Evolutionary conservation across 148 eudicot genomes (phyloP), one percentile per base, ranked within the genome.

Genomic region (Heliosperma pusillum): DNA sequence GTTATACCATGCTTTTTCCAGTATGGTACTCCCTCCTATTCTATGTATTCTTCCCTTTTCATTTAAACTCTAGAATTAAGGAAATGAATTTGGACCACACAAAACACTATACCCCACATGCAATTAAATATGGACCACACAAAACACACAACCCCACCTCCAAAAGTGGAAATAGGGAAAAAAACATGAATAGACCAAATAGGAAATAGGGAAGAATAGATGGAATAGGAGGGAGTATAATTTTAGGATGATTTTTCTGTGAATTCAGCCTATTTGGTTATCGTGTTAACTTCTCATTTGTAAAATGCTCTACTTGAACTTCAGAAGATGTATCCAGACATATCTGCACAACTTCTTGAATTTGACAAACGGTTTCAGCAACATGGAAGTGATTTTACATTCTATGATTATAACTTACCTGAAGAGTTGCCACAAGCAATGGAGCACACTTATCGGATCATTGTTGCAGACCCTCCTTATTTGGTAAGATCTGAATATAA

Each of bases 401-500:
- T 84, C 86, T 95, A 95, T 77, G 98, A 95, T 81, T 95, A 95
- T 81, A 95, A 90, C 85, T 61, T 84, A 66, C 93, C 98, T 16
- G 90, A 83, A 82, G 87, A 87, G 76, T 88, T 95, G 79, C 98
- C 97, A 26, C 79, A 79, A 63, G 72, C 83, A 56, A 68, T 95
- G 87, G 89, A 95, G 85, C 87, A 90, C 73, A 66, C 85, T 60
- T 95, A 79, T 82, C 88, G 84, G 24, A 88, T 95, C 44, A 65
- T 95, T 6, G 90, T 95, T 73, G 96, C 91, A 72, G 98, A 95
- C 84, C 98, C 98, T 82, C 98, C 98, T 59, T 95, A 95, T 80
- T 87, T 95, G 92, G 97, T 95, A 80, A 80, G 86, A 27, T 20
- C 21, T 52, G 17, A 25, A n/a, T 17, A 19, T 25, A 2, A 71